A percentile compares a stretch with the other conserved stretches of the same genome.
These are phyloP conservation scores for Odonthalia washingtoniensis DNA, from an alignment of 31 red algal species.

Conservation along the genomic window DNA sequence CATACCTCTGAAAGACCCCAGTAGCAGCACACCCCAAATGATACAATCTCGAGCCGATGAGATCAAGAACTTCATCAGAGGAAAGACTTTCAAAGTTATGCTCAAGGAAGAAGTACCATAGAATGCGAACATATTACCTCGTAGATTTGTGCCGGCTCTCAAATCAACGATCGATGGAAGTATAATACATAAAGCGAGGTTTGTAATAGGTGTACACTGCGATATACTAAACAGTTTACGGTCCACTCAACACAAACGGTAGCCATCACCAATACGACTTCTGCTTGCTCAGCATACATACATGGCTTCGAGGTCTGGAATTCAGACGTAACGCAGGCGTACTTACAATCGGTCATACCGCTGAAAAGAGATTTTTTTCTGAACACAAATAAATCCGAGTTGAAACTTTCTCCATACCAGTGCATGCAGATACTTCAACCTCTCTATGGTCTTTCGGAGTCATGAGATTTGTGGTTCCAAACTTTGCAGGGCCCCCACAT, in stretches of 20 bases:
- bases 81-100: constrained; percentile 37
- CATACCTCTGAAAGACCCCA: constrained; percentile 20
- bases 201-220: constrained; percentile 27
- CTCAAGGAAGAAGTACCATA: constrained; percentile 42
- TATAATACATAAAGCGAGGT: constrained; percentile 45
- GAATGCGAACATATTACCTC: constrained; percentile 52
- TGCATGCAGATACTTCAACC: constrained; percentile 35
- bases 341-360: constrained; percentile 37
- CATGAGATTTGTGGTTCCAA: constrained; percentile 40
- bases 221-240: constrained; percentile 47
- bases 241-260: constrained; percentile 46
- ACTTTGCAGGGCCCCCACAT: constrained; percentile 15
- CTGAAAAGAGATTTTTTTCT: constrained; percentile 46
- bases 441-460: constrained; percentile 49
- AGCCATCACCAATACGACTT: constrained; percentile 36
- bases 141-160: constrained; percentile 41
- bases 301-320: constrained; percentile 43
- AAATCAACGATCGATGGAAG: constrained; percentile 40
- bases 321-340: too few relatives aligned
- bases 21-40: constrained; percentile 23
- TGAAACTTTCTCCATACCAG: constrained; percentile 39
- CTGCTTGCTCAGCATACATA: constrained; percentile 17
- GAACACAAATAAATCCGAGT: constrained; percentile 33
- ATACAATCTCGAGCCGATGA: constrained; percentile 15
- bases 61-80: constrained; percentile 24